These are phyloP conservation scores for Davidsoniella eucalypti DNA, from an alignment of 2,329 filamentous ascomycete genomes.

Conservation along the genomic window DNA sequence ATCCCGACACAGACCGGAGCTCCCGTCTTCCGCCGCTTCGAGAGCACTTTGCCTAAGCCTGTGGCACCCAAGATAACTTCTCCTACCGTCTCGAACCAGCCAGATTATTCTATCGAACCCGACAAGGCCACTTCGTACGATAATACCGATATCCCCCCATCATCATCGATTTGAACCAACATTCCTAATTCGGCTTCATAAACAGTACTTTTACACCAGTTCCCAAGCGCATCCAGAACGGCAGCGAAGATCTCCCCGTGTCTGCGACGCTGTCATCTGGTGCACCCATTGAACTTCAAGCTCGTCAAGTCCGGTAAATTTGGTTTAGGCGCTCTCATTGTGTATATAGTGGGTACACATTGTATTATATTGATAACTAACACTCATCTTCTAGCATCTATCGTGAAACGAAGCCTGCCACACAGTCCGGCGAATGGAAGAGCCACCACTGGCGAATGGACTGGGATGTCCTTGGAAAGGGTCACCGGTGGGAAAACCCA, in stretches of 20 bases:
- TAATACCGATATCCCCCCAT: neutral
- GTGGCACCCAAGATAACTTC: conserved; percentile 23
- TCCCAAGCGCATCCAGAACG: conserved; percentile 77
- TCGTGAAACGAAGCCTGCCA: conserved; percentile 81
- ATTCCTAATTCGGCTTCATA: neutral
- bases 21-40: conserved; percentile 31
- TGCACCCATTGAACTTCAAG: conserved; percentile 85
- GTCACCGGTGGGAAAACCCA: conserved; percentile 95
- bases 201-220: conserved; percentile 75
- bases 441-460: conserved; percentile 88
- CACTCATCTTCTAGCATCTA: conserved; percentile 53
- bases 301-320: conserved; percentile 74
- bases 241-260: conserved; percentile 64
- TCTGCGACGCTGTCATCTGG: conserved; percentile 80
- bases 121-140: conserved; percentile 82
- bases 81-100: conserved; percentile 41
- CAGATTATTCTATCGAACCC: conserved; percentile 63
- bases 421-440: conserved; percentile 83
- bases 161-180: neutral
- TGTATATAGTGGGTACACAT: neutral
- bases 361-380: neutral
- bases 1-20: conserved; percentile 15
- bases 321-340: neutral
- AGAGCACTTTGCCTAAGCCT: conserved; percentile 30
- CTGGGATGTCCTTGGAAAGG: conserved; percentile 86